Percentiles rank a stretch among this genome's conserved stretches.
Evolutionary conservation across 106 monocot genomes (phyloP).

Genomic region (Allium fistulosum): DNA sequence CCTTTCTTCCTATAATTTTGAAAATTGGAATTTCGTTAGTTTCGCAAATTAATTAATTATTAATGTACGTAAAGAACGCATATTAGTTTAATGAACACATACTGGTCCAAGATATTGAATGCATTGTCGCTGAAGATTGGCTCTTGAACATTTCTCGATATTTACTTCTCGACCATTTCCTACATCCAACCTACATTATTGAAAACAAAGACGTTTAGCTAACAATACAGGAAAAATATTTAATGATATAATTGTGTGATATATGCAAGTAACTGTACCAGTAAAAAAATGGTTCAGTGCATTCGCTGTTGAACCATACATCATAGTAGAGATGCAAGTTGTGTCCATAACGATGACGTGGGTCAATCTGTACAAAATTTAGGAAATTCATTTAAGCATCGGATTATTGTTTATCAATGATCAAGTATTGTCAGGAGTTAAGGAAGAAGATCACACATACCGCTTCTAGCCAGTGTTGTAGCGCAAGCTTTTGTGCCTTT

Average conservation of each 20-base stretch:
- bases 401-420: background rate
- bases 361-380: conserved; percentile 46
- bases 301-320: conserved; percentile 51
- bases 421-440: background rate
- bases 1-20: conserved; percentile 56
- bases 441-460: conserved; percentile 18
- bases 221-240: background rate
- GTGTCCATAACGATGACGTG: conserved; percentile 67
- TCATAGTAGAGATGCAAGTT: conserved; percentile 68
- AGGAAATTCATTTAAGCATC: background rate
- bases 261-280: conserved; percentile 24
- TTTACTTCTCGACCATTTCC: conserved; percentile 58
- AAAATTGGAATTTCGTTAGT: background rate
- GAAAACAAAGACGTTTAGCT: background rate
- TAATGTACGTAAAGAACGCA: background rate
- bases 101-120: conserved; percentile 70
- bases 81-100: background rate
- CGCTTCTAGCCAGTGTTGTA: conserved; percentile 75
- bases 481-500: conserved; percentile 65
- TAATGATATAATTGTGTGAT: background rate
- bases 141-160: conserved; percentile 47
- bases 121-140: conserved; percentile 43
- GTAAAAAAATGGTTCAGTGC: conserved; percentile 67
- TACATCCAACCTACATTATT: conserved; percentile 44
- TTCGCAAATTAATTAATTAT: background rate